Evolutionary conservation across 2,329 filamentous ascomycete genomes (phyloP).

Genomic region (Fusarium pseudoanthophilum): DNA sequence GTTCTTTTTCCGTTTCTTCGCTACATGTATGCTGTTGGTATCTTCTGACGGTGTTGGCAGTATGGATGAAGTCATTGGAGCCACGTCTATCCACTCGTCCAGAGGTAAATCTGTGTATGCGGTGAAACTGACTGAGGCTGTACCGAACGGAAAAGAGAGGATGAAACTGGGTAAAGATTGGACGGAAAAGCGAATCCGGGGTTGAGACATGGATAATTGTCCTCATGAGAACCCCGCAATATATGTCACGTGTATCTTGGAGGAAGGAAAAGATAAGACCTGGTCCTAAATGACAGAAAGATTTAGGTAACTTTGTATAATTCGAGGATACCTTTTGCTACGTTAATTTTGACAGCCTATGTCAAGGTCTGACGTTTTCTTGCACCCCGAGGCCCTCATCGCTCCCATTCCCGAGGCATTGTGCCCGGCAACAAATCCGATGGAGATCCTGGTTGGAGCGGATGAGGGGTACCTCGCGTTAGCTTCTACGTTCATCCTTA

Average conservation of each 20-base stretch:
- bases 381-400: not conserved
- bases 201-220: slow-evolving; percentile 14
- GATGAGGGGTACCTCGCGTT: not conserved
- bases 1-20: slow-evolving; percentile 42
- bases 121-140: slow-evolving; percentile 1
- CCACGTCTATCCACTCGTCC: not conserved
- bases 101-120: not conserved
- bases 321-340: no score
- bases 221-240: slow-evolving; percentile 9
- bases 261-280: not conserved
- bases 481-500: not conserved
- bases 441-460: not conserved
- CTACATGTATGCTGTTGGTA: not conserved
- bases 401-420: not conserved
- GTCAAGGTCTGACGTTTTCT: not conserved
- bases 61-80: slow-evolving; percentile 24
- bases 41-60: slow-evolving; percentile 17
- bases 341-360: not conserved
- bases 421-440: slow-evolving; percentile 9
- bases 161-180: not conserved
- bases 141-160: slow-evolving; percentile 13
- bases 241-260: slow-evolving; percentile 6
- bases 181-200: slow-evolving; percentile 24
- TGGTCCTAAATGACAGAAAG: not conserved
- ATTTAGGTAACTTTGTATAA: not conserved